Conservation (phyloP, 1,284 basidiomycete genomes). For the Sparassis latifolia region DNA sequence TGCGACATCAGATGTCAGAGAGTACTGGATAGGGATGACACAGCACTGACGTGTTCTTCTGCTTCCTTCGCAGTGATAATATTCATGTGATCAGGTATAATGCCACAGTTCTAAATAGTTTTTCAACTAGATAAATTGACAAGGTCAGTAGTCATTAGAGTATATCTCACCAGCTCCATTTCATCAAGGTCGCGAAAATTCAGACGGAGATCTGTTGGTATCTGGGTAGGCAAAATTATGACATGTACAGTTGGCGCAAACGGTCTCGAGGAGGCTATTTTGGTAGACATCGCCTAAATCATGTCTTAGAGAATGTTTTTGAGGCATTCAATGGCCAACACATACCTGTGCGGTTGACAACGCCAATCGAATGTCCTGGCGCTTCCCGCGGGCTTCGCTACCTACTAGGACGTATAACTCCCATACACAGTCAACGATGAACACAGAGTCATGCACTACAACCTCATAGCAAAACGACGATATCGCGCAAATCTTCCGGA, state of each 20-base stretch:
- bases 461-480: conserved; percentile 20
- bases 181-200: conserved; percentile 66
- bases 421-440: conserved; percentile 67
- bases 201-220: conserved; percentile 62
- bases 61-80: conserved; percentile 55
- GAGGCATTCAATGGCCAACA: conserved; percentile 1
- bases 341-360: conserved; percentile 50
- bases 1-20: conserved; percentile 12
- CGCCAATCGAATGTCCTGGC: conserved; percentile 54
- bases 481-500: conserved; percentile 25
- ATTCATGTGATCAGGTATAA: conserved; percentile 73
- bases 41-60: conserved; percentile 10
- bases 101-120: conserved; percentile 45
- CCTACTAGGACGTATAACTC: conserved; percentile 77
- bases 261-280: conserved; percentile 45
- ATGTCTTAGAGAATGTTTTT: neutral
- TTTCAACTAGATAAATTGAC: too few relatives aligned
- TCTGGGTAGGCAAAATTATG: conserved; percentile 60
- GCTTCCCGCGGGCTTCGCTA: conserved; percentile 47
- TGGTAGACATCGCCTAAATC: conserved; percentile 45
- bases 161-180: conserved; percentile 41
- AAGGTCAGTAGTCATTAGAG: too few relatives aligned
- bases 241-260: conserved; percentile 67
- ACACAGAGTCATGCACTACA: conserved; percentile 36
- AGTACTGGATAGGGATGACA: neutral